These are phyloP conservation scores for Eragrostis tef DNA, from an alignment of 202 grass and related monocot genomes.

Conservation along the genomic window DNA sequence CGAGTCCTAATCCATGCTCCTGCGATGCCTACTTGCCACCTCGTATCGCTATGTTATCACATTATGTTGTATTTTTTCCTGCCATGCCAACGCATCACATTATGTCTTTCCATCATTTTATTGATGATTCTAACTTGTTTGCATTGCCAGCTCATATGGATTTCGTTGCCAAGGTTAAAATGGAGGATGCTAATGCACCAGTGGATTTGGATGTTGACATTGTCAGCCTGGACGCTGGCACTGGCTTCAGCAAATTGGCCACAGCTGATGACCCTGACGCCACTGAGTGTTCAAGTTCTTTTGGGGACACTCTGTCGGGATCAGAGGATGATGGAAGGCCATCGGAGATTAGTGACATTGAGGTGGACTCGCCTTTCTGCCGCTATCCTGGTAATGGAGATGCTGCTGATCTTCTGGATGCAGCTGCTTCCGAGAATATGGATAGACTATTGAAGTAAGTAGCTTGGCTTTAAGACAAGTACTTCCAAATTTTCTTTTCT, in stretches of 20 bases:
- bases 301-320: constrained; percentile 77
- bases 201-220: constrained; percentile 67
- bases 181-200: constrained; percentile 40
- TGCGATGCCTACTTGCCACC: background rate
- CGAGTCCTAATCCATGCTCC: background rate
- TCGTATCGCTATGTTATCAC: background rate
- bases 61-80: background rate
- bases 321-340: constrained; percentile 68
- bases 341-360: constrained; percentile 75
- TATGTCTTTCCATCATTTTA: background rate
- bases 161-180: constrained; percentile 24
- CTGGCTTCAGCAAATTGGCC: constrained; percentile 43
- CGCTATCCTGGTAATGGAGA: constrained; percentile 60
- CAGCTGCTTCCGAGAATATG: constrained; percentile 59
- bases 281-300: constrained; percentile 83
- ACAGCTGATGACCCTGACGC: constrained; percentile 64
- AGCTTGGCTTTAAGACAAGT: constrained; percentile 15
- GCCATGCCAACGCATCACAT: background rate
- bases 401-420: constrained; percentile 60
- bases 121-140: constrained; percentile 4
- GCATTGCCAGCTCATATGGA: constrained; percentile 28
- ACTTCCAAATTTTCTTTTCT: constrained; percentile 1
- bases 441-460: constrained; percentile 78
- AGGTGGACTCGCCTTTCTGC: constrained; percentile 89
- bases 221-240: constrained; percentile 35